Evolutionary conservation across 805 yeast genomes (phyloP).

Genomic region (Lipomyces kockii): DNA sequence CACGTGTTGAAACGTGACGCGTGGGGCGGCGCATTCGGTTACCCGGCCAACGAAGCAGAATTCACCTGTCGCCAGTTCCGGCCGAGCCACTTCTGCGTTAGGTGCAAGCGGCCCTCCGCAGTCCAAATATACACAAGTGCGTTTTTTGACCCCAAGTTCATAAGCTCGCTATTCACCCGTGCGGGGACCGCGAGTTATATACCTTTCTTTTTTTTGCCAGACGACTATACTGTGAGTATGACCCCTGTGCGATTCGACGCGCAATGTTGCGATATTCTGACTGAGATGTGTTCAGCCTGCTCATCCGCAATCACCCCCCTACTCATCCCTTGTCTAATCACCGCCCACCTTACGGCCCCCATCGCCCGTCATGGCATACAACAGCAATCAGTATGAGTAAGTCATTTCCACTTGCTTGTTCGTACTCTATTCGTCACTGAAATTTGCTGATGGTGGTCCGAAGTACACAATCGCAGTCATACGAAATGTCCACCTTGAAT

Average conservation of each 20-base stretch:
- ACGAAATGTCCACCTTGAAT: conserved; percentile 31
- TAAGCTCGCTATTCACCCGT: not conserved
- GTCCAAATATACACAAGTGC: not conserved
- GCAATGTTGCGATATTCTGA: not conserved
- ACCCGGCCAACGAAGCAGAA: not conserved
- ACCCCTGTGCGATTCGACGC: not conserved
- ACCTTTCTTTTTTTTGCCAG: not conserved
- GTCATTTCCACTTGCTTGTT: not conserved
- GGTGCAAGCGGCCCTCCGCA: not conserved
- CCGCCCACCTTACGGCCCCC: not conserved
- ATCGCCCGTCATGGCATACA: not conserved
- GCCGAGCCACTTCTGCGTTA: not conserved
- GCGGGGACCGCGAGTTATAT: not conserved
- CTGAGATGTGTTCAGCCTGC: not conserved
- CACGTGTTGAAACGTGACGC: not conserved
- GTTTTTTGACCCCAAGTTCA: not conserved
- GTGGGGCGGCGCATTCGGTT: not conserved
- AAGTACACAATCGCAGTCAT: conserved; percentile 8
- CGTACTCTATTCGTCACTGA: not conserved
- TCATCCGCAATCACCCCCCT: no score
- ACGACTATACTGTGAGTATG: not conserved
- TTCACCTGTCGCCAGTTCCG: not conserved
- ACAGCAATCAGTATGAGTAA: not conserved
- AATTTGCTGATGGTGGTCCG: not conserved
- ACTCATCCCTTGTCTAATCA: not conserved